Evolutionary conservation across 192 early-diverging fungal species (phyloP).

Genomic region (Backusella australiensis): DNA sequence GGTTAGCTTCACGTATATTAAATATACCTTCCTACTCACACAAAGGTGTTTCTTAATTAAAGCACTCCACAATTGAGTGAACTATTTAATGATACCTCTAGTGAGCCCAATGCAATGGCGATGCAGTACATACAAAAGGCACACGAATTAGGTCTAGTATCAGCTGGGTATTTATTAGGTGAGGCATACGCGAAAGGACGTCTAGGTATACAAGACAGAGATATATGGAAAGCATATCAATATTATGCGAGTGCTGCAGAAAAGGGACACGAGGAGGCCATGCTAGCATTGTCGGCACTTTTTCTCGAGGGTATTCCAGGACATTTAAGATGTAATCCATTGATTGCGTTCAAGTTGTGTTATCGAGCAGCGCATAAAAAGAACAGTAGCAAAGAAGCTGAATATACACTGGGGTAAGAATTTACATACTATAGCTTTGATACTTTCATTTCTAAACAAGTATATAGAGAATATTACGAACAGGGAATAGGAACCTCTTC

Average conservation of each 20-base stretch:
- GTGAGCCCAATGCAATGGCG: not conserved
- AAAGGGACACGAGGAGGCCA: not conserved
- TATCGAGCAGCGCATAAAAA: not conserved
- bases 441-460: not conserved
- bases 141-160: not conserved
- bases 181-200: not conserved
- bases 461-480: not conserved
- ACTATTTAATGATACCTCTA: not conserved
- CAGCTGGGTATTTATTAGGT: not conserved
- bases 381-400: not conserved
- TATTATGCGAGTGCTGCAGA: conserved; percentile 1
- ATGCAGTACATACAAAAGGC: not conserved
- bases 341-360: not conserved
- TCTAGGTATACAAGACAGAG: not conserved
- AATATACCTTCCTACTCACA: not conserved
- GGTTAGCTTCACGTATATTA: not conserved
- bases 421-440: not conserved
- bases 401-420: not conserved
- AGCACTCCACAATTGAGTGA: not conserved
- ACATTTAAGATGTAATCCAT: not conserved
- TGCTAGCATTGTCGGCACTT: not conserved
- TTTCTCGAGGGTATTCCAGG: not conserved
- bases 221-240: not conserved
- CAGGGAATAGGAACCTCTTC: not conserved
- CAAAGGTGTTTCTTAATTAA: not conserved